Conservation (phyloP, 2,329 filamentous ascomycete genomes). For the Colletotrichum magnum region DNA sequence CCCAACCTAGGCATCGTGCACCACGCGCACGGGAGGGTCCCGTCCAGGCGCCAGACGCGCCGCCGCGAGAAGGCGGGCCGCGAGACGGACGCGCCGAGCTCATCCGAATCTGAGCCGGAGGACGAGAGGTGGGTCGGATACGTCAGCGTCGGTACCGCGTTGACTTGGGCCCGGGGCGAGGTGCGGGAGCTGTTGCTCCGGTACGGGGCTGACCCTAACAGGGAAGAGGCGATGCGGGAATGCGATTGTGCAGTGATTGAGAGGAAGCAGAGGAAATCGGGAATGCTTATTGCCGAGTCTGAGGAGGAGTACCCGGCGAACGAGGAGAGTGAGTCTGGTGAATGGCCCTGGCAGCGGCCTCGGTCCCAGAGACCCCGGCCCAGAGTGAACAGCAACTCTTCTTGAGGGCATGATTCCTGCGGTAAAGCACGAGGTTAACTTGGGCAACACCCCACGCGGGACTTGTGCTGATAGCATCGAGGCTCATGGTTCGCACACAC, state of each 20-base stretch:
- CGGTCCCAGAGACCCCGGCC: no score
- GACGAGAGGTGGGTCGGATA: conserved; percentile 6
- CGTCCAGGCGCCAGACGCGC: background rate
- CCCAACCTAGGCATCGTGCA: conserved; percentile 12
- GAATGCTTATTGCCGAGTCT: background rate
- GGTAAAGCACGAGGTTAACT: no score
- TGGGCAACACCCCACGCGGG: no score
- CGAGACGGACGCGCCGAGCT: background rate
- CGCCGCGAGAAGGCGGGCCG: background rate
- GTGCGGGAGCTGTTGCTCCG: conserved; percentile 5
- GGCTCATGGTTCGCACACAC: no score
- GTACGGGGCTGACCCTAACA: conserved; percentile 4
- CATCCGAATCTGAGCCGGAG: conserved; percentile 4
- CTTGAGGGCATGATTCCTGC: no score
- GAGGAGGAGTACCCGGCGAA: background rate
- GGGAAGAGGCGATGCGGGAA: background rate
- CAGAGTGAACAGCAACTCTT: no score
- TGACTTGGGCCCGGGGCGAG: conserved; percentile 14
- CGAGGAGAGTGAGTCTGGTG: conserved; percentile 4
- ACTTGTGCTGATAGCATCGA: no score
- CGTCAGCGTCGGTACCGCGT: conserved; percentile 5
- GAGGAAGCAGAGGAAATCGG: background rate
- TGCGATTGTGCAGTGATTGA: conserved; percentile 6
- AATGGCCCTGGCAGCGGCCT: conserved; percentile 1
- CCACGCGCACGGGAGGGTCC: conserved; percentile 10